A percentile compares a stretch with the other conserved stretches of the same genome.
These are phyloP conservation scores for Typha latifolia DNA, from an alignment of 176 grass and related monocot genomes.

Conservation along the genomic window DNA sequence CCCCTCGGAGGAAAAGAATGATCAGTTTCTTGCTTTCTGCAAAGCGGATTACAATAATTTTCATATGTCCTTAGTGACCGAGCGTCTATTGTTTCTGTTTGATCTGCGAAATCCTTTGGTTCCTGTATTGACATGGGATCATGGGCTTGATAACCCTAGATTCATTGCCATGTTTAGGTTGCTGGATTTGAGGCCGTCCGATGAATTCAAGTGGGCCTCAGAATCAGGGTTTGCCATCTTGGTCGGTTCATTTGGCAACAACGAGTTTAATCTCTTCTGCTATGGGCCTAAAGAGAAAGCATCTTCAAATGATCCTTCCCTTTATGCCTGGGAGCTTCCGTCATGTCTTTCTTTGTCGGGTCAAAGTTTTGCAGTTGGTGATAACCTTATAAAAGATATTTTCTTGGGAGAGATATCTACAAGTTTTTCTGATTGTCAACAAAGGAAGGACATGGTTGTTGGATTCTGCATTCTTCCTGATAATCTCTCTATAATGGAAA, in stretches of 20 bases:
- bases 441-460: constrained; percentile 28
- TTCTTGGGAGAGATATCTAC: constrained; percentile 26
- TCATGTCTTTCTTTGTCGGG: constrained; percentile 44
- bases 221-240: constrained; percentile 66
- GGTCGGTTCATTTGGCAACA: constrained; percentile 52
- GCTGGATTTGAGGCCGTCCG: constrained; percentile 46
- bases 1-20: constrained; percentile 27
- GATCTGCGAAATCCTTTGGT: constrained; percentile 39
- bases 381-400: constrained; percentile 36
- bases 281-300: constrained; percentile 47
- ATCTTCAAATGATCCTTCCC: constrained; percentile 18
- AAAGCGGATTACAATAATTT: constrained; percentile 57
- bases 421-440: constrained; percentile 19
- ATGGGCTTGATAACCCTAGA: constrained; percentile 48
- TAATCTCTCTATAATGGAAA: constrained; percentile 21
- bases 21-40: constrained; percentile 66
- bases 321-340: constrained; percentile 60
- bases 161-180: constrained; percentile 61
- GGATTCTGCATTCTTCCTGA: constrained; percentile 57
- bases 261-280: constrained; percentile 51
- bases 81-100: constrained; percentile 50
- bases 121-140: constrained; percentile 63
- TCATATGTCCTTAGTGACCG: constrained; percentile 50
- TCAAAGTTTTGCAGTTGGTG: constrained; percentile 20
- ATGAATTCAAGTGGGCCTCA: constrained; percentile 37